Percentiles rank a stretch among this genome's conserved stretches.
These are phyloP conservation scores for Geotrichum restrictum DNA, from an alignment of 1,139 yeast species.

Conservation along the genomic window DNA sequence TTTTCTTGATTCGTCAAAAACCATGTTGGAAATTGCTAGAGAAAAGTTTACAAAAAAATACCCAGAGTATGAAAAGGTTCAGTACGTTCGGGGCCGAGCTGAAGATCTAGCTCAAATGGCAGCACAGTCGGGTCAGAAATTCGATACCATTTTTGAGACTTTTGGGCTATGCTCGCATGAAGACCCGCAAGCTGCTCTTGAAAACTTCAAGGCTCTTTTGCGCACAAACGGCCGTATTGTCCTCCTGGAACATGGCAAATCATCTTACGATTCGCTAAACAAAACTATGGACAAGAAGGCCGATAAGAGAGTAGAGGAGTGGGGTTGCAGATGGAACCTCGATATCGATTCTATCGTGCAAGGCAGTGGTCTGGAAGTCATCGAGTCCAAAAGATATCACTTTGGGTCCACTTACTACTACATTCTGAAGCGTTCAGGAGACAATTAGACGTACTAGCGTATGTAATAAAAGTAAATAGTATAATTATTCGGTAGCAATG, in stretches of 20 bases:
- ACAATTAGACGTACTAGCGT: slow-evolving; percentile 13
- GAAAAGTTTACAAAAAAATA: slow-evolving; percentile 64
- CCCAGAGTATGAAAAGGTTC: slow-evolving; percentile 67
- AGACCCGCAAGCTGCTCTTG: slow-evolving; percentile 79
- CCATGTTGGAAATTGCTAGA: slow-evolving; percentile 81
- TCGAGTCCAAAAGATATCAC: slow-evolving; percentile 74
- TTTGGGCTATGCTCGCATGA: slow-evolving; percentile 95
- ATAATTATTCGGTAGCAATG: slow-evolving; percentile 50
- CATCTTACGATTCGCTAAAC: slow-evolving; percentile 73
- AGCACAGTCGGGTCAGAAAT: slow-evolving; percentile 45
- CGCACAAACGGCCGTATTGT: slow-evolving; percentile 91
- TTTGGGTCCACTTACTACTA: slow-evolving; percentile 72
- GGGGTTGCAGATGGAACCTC: slow-evolving; percentile 98
- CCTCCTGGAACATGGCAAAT: slow-evolving; percentile 87
- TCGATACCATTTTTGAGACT: slow-evolving; percentile 89
- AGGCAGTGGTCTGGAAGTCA: slow-evolving; percentile 77
- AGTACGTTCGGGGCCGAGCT: slow-evolving; percentile 88
- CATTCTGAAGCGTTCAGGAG: slow-evolving; percentile 28
- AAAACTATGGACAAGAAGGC: slow-evolving; percentile 79
- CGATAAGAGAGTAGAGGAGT: slow-evolving; percentile 73
- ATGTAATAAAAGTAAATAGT: slow-evolving; percentile 13
- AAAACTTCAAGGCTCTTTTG: slow-evolving; percentile 65
- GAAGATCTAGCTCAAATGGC: slow-evolving; percentile 71
- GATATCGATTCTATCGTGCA: slow-evolving; percentile 85
- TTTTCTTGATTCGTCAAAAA: slow-evolving; percentile 73